phyloP scores from a whole-genome alignment of 768 basidiomycete species.

The Fistulinella prunicolor region DNA sequence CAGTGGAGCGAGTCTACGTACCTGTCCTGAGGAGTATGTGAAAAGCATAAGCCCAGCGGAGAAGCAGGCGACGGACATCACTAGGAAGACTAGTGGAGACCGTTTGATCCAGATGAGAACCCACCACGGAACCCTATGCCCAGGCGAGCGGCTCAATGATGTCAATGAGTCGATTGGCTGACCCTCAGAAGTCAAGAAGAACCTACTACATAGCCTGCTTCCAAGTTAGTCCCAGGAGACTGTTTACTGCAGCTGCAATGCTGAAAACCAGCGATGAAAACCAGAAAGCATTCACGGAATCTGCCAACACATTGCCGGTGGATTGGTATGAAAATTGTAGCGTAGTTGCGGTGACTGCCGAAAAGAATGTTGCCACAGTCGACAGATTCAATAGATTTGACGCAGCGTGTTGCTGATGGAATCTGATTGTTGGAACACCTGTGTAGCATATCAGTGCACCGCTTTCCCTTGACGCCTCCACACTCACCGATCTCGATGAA shows the following conservation, averaged over 20 bases:
- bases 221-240: slow-evolving; percentile 51
- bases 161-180: slow-evolving; percentile 16
- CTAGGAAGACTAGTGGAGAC: slow-evolving; percentile 78
- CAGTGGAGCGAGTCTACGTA: slow-evolving; percentile 30
- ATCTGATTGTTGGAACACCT: slow-evolving; percentile 55
- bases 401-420: slow-evolving; percentile 52
- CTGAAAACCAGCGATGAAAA: slow-evolving; percentile 55
- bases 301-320: slow-evolving; percentile 35
- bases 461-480: slow-evolving; percentile 14
- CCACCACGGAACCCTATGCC: slow-evolving; percentile 57
- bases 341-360: slow-evolving; percentile 50
- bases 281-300: slow-evolving; percentile 52
- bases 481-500: slow-evolving; percentile 54
- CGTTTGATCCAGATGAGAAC: slow-evolving; percentile 81
- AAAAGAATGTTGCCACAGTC: slow-evolving; percentile 55
- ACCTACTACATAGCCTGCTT: slow-evolving; percentile 57
- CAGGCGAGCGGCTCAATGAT: slow-evolving; percentile 46
- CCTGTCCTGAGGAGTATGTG: slow-evolving; percentile 71
- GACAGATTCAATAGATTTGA: slow-evolving; percentile 48
- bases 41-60: slow-evolving; percentile 76
- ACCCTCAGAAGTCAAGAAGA: slow-evolving; percentile 9
- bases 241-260: slow-evolving; percentile 53
- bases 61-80: slow-evolving; percentile 81
- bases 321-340: slow-evolving; percentile 44
- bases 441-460: slow-evolving; percentile 28